Evolutionary conservation across 805 yeast species (phyloP).

Genomic region (Wickerhamomyces subpelliculosus): DNA sequence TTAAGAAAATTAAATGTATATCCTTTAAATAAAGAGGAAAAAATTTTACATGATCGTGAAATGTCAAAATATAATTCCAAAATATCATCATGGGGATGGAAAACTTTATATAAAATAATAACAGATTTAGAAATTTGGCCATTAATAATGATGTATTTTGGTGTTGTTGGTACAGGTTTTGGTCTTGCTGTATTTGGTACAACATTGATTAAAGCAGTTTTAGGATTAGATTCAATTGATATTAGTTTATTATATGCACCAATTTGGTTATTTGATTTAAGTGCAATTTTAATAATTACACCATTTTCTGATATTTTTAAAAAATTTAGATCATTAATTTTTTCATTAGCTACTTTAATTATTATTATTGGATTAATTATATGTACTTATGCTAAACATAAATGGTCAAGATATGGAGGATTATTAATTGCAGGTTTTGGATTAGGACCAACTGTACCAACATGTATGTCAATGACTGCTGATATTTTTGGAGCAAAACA

Average conservation of each 20-base stretch:
- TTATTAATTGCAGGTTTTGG: slow-evolving; percentile 80
- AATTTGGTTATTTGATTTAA: slow-evolving; percentile 81
- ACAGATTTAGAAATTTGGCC: slow-evolving; percentile 73
- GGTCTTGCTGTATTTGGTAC: slow-evolving; percentile 85
- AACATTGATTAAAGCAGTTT: slow-evolving; percentile 55
- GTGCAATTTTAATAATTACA: slow-evolving; percentile 66
- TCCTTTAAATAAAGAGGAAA: slow-evolving; percentile 51
- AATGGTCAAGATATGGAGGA: slow-evolving; percentile 79
- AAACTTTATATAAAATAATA: slow-evolving; percentile 48
- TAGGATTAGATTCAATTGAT: slow-evolving; percentile 56
- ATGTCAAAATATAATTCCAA: slow-evolving; percentile 45
- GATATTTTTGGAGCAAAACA: slow-evolving; percentile 64
- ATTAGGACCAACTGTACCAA: slow-evolving; percentile 87
- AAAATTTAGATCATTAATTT: slow-evolving; percentile 52
- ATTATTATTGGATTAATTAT: slow-evolving; percentile 73
- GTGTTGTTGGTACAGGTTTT: slow-evolving; percentile 87
- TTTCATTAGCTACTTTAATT: slow-evolving; percentile 53
- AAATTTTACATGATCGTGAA: slow-evolving; percentile 50
- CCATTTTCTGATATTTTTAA: slow-evolving; percentile 73
- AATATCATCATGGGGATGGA: slow-evolving; percentile 45
- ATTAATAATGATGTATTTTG: slow-evolving; percentile 79
- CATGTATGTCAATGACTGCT: slow-evolving; percentile 76
- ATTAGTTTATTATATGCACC: slow-evolving; percentile 80
- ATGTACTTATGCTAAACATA: slow-evolving; percentile 63
- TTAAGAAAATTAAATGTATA: slow-evolving; percentile 16